Evolutionary conservation across 2,329 filamentous ascomycete species (phyloP), one percentile per base, ranked within the genome.

Genomic region (Xylaria sp.): DNA sequence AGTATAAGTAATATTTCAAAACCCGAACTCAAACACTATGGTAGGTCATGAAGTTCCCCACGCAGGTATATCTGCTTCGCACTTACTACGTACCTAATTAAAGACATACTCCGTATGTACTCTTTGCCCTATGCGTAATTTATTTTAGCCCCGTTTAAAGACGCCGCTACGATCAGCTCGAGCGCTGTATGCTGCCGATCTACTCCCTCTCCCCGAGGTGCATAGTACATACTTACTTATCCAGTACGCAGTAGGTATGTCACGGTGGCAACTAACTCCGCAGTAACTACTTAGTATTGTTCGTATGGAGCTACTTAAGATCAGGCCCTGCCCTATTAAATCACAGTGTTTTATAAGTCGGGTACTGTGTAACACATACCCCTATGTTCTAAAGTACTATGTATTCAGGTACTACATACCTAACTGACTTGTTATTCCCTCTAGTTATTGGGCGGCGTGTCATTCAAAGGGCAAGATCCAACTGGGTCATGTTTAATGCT

Each of bases 181-280:
- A 47, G 42, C 42, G n/a, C n/a, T 47, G 42, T 47, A 19, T n/a
- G n/a, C 14, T 47, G 42, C n/a, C 42, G 42, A 47, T 47, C 42
- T 47, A 27, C n/a, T n/a, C n/a, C n/a, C n/a, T 19, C 42, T 17
- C 42, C 42, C 42, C 14, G n/a, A n/a, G n/a, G n/a, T n/a, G n/a
- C n/a, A n/a, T n/a, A n/a, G n/a, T n/a, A n/a, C n/a, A n/a, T n/a
- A n/a, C n/a, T n/a, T n/a, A n/a, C n/a, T n/a, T n/a, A n/a, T n/a
- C n/a, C n/a, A n/a, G n/a, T n/a, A n/a, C n/a, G n/a, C n/a, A 27
- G 24, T 27, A 27, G 24, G 24, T 27, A 27, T 27, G 24, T n/a
- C n/a, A n/a, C n/a, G n/a, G n/a, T 27, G 24, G 24, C 24, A 27
- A 27, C 24, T 27, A 27, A 27, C 24, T 27, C 24, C 24, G 24